Percentiles rank a stretch among this genome's conserved stretches.
Conservation (phyloP, 2,329 filamentous ascomycete genomes). For the Huntiella abstrusa region DNA sequence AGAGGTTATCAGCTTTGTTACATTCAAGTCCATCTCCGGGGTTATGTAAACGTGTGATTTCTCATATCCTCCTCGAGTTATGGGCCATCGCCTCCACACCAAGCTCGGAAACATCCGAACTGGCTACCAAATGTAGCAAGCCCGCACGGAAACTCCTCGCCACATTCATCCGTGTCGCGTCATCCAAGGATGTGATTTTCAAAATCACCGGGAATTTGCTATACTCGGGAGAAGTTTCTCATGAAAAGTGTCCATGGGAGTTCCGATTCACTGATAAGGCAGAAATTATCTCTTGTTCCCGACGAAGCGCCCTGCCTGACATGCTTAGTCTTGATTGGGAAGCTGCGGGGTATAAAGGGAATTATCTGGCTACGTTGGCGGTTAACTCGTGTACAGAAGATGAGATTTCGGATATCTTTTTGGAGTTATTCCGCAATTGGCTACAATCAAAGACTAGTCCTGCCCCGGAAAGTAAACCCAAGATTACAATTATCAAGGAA, state of each 20-base stretch:
- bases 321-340: constrained; percentile 21
- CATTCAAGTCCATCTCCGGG: constrained; percentile 49
- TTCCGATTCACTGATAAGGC: constrained; percentile 29
- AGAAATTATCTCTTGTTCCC: constrained; percentile 24
- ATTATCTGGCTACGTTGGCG: constrained; percentile 31
- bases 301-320: constrained; percentile 8
- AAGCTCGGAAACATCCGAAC: constrained; percentile 21
- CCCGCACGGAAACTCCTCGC: constrained; percentile 33
- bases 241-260: constrained; percentile 27
- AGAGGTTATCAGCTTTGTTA: constrained; percentile 35
- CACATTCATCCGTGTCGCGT: constrained; percentile 38
- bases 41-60: constrained; percentile 40
- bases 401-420: constrained; percentile 41
- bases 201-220: constrained; percentile 34
- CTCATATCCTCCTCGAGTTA: constrained; percentile 38
- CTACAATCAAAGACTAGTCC: constrained; percentile 20
- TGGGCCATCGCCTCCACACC: constrained; percentile 37
- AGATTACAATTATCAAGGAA: constrained; percentile 17
- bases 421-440: constrained; percentile 40
- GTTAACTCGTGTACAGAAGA: constrained; percentile 30
- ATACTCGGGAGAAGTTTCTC: constrained; percentile 27
- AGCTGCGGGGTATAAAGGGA: constrained; percentile 29
- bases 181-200: constrained; percentile 29
- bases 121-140: constrained; percentile 23
- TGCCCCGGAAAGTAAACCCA: constrained; percentile 14